Evolutionary conservation across 192 early-diverging fungal species (phyloP).

Genomic region (Umbelopsis isabellina): DNA sequence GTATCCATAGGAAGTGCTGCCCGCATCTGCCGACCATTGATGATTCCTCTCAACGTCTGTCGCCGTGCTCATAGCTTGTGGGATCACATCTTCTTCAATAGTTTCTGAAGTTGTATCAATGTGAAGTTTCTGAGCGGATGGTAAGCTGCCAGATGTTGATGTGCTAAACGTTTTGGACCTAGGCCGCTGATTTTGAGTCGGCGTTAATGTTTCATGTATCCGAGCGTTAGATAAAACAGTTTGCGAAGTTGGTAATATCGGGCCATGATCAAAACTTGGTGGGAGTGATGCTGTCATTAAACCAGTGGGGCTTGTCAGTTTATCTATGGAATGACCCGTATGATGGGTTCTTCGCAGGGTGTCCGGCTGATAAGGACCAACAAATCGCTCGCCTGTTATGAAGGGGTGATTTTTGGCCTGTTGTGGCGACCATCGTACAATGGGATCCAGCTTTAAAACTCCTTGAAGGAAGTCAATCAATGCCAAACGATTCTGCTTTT

Average conservation of each 20-base stretch:
- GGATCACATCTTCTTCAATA: slow-evolving; percentile 8
- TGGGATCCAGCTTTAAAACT: slow-evolving; percentile 87
- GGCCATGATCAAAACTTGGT: not conserved
- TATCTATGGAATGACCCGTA: not conserved
- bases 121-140: not conserved
- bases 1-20: not conserved
- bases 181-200: not conserved
- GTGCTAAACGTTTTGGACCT: slow-evolving; percentile 3
- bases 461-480: slow-evolving; percentile 94
- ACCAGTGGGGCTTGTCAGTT: not conserved
- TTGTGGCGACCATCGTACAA: slow-evolving; percentile 93
- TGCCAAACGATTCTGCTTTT: slow-evolving; percentile 72
- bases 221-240: not conserved
- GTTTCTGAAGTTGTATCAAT: not conserved
- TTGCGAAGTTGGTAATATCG: not conserved
- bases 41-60: slow-evolving; percentile 4
- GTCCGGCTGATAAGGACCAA: slow-evolving; percentile 66
- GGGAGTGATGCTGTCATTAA: not conserved
- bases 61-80: slow-evolving; percentile 1
- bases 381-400: slow-evolving; percentile 85
- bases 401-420: slow-evolving; percentile 96
- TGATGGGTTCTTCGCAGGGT: not conserved
- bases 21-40: not conserved
- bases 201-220: not conserved
- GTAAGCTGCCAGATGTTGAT: not conserved